Percentiles rank a stretch among this genome's conserved stretches.
Evolutionary conservation across 2,329 filamentous ascomycete species (phyloP).

Genomic region (Venturia oleaginea): DNA sequence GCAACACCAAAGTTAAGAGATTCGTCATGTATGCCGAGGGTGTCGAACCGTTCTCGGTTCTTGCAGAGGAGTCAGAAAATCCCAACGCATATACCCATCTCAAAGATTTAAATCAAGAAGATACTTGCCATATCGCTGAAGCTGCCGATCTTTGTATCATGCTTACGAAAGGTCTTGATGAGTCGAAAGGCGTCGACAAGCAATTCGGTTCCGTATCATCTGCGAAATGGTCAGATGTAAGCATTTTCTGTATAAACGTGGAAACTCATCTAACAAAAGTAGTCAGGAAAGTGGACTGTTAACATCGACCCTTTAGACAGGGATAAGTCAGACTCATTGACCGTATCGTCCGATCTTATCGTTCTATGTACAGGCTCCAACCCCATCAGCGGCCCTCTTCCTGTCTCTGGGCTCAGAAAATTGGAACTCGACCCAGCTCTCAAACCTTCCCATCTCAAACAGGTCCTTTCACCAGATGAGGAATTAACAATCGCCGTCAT

Average conservation of each 20-base stretch:
- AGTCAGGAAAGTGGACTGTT: neutral
- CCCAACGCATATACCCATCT: neutral
- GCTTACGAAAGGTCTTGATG: neutral
- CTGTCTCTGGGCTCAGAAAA: neutral
- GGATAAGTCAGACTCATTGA: neutral
- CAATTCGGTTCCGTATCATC: neutral
- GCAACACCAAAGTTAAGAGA: constrained; percentile 1
- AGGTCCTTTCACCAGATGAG: neutral
- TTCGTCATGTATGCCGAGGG: neutral
- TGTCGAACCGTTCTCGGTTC: neutral
- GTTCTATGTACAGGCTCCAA: neutral
- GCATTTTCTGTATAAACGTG: neutral
- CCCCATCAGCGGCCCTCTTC: neutral
- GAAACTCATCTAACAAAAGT: neutral
- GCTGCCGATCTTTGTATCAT: neutral
- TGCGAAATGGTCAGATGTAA: neutral
- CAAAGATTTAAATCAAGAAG: neutral
- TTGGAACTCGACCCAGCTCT: neutral
- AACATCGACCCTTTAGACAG: neutral
- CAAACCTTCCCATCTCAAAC: neutral
- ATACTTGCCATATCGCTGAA: neutral
- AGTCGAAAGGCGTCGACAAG: neutral
- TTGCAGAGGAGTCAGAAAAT: neutral
- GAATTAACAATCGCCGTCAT: neutral
- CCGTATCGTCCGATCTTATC: neutral